Evolutionary conservation across 164 flowering plant species (phyloP).

Genomic region (Aristolochia fimbriata): DNA sequence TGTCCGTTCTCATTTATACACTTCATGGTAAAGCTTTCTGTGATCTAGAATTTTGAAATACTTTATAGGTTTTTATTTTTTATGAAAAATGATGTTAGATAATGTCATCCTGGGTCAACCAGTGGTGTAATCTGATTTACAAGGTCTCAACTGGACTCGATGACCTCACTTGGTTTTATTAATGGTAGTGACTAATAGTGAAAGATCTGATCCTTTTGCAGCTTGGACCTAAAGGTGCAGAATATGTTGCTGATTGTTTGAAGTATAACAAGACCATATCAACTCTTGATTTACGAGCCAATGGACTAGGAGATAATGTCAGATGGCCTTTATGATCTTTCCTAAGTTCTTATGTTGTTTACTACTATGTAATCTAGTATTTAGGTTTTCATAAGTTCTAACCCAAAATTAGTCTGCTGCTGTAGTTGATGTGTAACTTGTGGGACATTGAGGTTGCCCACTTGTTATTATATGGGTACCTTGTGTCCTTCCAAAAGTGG

Average conservation of each 20-base stretch:
- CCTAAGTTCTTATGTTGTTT: neutral
- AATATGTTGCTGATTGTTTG: slow-evolving; percentile 68
- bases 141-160: too few relatives aligned
- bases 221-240: slow-evolving; percentile 92
- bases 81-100: too few relatives aligned
- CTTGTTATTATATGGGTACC: too few relatives aligned
- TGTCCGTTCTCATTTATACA: neutral
- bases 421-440: neutral
- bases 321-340: slow-evolving; percentile 4
- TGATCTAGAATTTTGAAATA: neutral
- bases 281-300: slow-evolving; percentile 76
- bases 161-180: too few relatives aligned
- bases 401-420: neutral
- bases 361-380: neutral
- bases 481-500: too few relatives aligned
- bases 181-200: neutral
- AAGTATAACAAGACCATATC: slow-evolving; percentile 81
- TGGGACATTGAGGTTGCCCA: too few relatives aligned
- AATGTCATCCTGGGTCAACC: too few relatives aligned
- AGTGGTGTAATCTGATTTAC: too few relatives aligned
- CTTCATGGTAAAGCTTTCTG: neutral
- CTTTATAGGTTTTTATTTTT: neutral
- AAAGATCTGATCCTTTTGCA: slow-evolving; percentile 21
- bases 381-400: neutral
- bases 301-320: slow-evolving; percentile 89